Evolutionary conservation across 2,329 filamentous ascomycete species (phyloP).

Genomic region (Aureobasidium sp.): DNA sequence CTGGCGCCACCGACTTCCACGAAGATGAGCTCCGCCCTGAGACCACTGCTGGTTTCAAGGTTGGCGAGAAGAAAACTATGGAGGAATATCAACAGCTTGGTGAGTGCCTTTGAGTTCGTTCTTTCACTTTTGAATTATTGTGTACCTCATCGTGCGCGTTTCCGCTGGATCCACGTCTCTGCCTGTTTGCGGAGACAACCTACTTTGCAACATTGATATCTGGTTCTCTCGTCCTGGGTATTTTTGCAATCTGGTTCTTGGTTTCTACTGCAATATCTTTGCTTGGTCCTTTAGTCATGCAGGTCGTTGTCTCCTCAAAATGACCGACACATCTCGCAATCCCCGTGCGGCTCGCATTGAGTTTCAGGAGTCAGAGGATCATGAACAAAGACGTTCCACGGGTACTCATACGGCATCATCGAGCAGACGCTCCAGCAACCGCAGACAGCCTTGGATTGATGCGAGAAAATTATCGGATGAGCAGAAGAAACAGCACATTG

Average conservation of each 20-base stretch:
- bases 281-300: background rate
- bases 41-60: constrained; percentile 93
- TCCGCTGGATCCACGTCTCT: background rate
- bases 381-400: background rate
- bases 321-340: no score
- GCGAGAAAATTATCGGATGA: constrained; percentile 10
- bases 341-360: background rate
- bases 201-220: background rate
- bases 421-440: background rate
- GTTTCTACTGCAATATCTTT: background rate
- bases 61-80: constrained; percentile 96
- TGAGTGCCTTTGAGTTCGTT: constrained; percentile 20
- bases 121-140: background rate
- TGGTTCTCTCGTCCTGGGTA: background rate
- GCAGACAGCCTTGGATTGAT: constrained; percentile 13
- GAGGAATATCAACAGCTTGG: constrained; percentile 88
- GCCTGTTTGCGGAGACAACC: background rate
- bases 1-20: constrained; percentile 28
- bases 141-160: background rate
- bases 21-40: constrained; percentile 80
- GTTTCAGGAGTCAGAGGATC: background rate
- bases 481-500: constrained; percentile 7
- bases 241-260: background rate
- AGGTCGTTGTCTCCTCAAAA: background rate
- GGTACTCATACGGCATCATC: background rate